These are phyloP conservation scores for Podospora bellae-mahoneyi DNA, from an alignment of 495 filamentous ascomycete species.

Conservation along the genomic window DNA sequence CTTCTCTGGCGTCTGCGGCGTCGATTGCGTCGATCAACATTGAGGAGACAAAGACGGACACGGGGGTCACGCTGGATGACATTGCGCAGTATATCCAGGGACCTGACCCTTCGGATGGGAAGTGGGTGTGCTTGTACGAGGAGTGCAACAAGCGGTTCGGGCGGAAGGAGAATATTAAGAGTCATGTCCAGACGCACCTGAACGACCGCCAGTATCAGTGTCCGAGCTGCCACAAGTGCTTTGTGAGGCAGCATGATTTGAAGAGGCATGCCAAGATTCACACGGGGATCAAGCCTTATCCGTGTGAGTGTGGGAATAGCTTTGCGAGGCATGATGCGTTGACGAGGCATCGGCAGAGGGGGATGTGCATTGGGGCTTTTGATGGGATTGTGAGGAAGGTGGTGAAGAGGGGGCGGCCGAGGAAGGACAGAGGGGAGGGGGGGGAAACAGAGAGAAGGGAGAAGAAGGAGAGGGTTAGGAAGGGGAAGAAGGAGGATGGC, in stretches of 20 bases:
- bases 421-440: slow-evolving; percentile 48
- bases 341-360: slow-evolving; percentile 87
- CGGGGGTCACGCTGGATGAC: slow-evolving; percentile 81
- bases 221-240: slow-evolving; percentile 84
- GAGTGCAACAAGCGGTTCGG: slow-evolving; percentile 83
- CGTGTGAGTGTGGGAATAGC: slow-evolving; percentile 82
- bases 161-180: slow-evolving; percentile 95
- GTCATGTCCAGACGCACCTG: slow-evolving; percentile 94
- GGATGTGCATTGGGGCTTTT: slow-evolving; percentile 91
- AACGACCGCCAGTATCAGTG: slow-evolving; percentile 92
- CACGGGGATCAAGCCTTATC: slow-evolving; percentile 86
- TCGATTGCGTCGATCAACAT: slow-evolving; percentile 56
- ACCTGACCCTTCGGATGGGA: slow-evolving; percentile 67
- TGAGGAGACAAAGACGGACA: slow-evolving; percentile 56
- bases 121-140: slow-evolving; percentile 82
- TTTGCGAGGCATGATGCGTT: slow-evolving; percentile 94
- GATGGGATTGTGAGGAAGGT: slow-evolving; percentile 69
- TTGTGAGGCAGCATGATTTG: slow-evolving; percentile 93
- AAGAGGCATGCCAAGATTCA: slow-evolving; percentile 97
- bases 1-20: slow-evolving; percentile 48
- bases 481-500: slow-evolving; percentile 50
- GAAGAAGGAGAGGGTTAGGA: slow-evolving; percentile 55
- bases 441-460: slow-evolving; percentile 57
- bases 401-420: slow-evolving; percentile 49
- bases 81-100: slow-evolving; percentile 81